Percentiles rank a stretch among this genome's conserved stretches.
These are phyloP conservation scores for Rhizopogon roseolus DNA, from an alignment of 768 basidiomycete genomes.

Conservation along the genomic window DNA sequence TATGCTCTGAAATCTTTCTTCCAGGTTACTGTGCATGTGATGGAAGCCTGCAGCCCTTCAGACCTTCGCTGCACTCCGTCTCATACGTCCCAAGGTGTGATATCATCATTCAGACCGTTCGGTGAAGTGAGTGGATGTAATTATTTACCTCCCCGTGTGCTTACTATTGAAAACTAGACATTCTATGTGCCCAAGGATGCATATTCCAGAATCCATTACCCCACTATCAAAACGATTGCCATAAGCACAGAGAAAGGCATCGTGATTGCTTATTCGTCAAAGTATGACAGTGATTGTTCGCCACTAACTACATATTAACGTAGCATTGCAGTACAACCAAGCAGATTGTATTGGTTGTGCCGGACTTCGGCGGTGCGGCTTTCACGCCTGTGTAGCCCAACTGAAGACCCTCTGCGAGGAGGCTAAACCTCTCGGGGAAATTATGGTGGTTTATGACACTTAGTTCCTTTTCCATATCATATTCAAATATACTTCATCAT, in stretches of 20 bases:
- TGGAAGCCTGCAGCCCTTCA: conserved; percentile 48
- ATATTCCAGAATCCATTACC: conserved; percentile 51
- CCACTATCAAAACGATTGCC: conserved; percentile 59
- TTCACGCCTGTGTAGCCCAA: conserved; percentile 32
- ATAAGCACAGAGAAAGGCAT: conserved; percentile 64
- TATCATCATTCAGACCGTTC: conserved; percentile 36
- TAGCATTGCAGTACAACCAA: conserved; percentile 32
- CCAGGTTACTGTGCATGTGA: conserved; percentile 52
- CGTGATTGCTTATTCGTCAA: conserved; percentile 59
- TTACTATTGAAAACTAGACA: conserved; percentile 34
- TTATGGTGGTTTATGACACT: conserved; percentile 77
- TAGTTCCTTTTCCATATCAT: conserved; percentile 16
- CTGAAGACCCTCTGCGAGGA: conserved; percentile 58
- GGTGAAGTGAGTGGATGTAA: too few species aligned
- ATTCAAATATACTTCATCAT: background rate
- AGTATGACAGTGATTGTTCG: conserved; percentile 38
- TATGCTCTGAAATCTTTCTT: conserved; percentile 61
- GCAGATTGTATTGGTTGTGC: conserved; percentile 46
- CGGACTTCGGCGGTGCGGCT: conserved; percentile 46
- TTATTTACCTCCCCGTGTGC: background rate
- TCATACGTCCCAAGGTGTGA: conserved; percentile 22
- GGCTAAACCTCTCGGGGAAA: conserved; percentile 62
- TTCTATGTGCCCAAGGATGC: conserved; percentile 72
- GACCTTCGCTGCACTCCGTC: conserved; percentile 33
- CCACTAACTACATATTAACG: background rate